phyloP scores from a whole-genome alignment of 805 yeast species.

The Lachancea quebecensis region DNA sequence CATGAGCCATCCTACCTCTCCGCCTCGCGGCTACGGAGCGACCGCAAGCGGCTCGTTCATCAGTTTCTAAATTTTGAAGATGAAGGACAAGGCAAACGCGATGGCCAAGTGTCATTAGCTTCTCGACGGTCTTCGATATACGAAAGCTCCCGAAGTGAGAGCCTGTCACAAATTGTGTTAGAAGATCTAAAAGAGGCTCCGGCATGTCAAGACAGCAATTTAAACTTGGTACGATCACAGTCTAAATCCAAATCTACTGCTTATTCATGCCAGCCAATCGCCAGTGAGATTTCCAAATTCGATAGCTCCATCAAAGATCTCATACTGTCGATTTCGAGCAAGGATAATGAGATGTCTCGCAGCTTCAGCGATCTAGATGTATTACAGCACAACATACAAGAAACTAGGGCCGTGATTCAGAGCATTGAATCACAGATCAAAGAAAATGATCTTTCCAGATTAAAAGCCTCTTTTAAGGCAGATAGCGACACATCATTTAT shows the following conservation, averaged over 20 bases:
- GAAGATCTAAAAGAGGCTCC: conserved; percentile 1
- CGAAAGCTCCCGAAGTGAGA: background rate
- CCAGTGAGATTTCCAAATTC: conserved; percentile 17
- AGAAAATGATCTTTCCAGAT: conserved; percentile 22
- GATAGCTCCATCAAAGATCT: conserved; percentile 22
- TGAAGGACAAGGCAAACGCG: background rate
- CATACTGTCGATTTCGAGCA: conserved; percentile 18
- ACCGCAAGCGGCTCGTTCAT: conserved; percentile 6
- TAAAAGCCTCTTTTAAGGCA: conserved; percentile 26
- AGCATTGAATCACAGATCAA: conserved; percentile 26
- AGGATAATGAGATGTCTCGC: conserved; percentile 26
- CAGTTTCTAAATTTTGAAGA: conserved; percentile 8
- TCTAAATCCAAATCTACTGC: background rate
- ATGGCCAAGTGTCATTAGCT: background rate
- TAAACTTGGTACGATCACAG: background rate
- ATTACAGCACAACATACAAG: conserved; percentile 20
- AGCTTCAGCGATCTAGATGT: conserved; percentile 23
- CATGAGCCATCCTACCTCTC: background rate
- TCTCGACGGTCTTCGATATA: conserved; percentile 1
- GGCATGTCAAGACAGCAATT: background rate
- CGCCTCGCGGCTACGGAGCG: background rate
- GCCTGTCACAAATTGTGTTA: conserved; percentile 3
- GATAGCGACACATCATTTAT: conserved; percentile 26
- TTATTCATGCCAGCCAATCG: conserved; percentile 9
- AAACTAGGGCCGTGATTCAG: conserved; percentile 21